These are phyloP conservation scores for Neurospora sp. DNA, from an alignment of 495 filamentous ascomycete genomes.

Conservation along the genomic window DNA sequence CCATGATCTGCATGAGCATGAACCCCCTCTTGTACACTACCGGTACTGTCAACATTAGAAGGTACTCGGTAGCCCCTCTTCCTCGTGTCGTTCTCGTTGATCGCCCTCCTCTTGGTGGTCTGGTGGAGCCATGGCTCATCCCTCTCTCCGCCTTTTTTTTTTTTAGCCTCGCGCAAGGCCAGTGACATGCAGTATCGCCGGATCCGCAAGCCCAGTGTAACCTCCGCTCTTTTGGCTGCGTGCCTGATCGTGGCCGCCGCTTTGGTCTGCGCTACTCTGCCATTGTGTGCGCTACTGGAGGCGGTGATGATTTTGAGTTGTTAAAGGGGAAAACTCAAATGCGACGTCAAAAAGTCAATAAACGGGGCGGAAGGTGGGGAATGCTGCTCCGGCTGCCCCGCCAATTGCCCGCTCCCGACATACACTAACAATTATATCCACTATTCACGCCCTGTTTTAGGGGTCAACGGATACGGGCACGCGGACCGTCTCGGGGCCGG, in stretches of 20 bases:
- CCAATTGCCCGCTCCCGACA: background rate
- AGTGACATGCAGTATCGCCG: background rate
- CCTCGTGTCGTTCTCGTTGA: background rate
- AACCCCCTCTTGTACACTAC: background rate
- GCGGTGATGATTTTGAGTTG: background rate
- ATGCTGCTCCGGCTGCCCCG: background rate
- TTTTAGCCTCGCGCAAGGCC: background rate
- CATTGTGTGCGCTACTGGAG: background rate
- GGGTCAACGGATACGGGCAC: background rate
- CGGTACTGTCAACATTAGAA: too few species aligned
- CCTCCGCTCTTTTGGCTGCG: background rate
- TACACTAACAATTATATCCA: background rate
- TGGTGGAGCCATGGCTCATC: background rate
- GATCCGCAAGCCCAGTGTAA: background rate
- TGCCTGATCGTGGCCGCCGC: background rate
- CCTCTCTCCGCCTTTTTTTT: background rate
- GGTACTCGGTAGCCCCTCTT: background rate
- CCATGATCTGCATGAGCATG: background rate
- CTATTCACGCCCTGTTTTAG: background rate
- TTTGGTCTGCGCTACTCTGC: background rate
- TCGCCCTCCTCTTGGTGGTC: background rate
- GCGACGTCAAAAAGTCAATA: background rate
- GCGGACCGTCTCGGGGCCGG: background rate
- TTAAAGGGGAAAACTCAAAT: background rate
- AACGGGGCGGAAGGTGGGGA: background rate